Percentiles rank a stretch among this genome's conserved stretches.
These are phyloP conservation scores for Wallacemonas collosoma DNA, from an alignment of 208 protist species.

Conservation along the genomic window DNA sequence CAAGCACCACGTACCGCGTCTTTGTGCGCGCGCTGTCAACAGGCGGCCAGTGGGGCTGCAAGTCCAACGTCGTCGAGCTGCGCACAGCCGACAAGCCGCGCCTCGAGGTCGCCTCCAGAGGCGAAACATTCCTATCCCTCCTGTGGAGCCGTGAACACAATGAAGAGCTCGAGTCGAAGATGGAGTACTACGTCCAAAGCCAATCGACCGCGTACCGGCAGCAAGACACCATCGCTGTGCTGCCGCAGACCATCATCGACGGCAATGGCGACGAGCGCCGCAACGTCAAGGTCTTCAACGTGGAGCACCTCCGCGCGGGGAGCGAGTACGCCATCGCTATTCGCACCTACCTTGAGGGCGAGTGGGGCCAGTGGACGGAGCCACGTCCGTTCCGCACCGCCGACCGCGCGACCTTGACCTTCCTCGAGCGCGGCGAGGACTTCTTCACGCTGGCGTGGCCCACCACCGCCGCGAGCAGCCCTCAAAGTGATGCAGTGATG, in stretches of 20 bases:
- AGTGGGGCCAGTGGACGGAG: constrained; percentile 91
- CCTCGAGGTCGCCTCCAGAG: constrained; percentile 48
- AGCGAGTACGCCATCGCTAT: constrained; percentile 69
- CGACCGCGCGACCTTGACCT: constrained; percentile 40
- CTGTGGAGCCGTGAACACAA: constrained; percentile 55
- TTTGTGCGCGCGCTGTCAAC: constrained; percentile 68
- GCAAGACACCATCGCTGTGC: constrained; percentile 28
- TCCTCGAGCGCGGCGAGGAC: constrained; percentile 88
- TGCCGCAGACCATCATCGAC: constrained; percentile 22
- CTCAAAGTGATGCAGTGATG: background rate
- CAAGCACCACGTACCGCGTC: constrained; percentile 72
- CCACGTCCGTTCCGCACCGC: constrained; percentile 55
- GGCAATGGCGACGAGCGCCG: constrained; percentile 13
- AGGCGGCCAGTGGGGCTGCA: constrained; percentile 72
- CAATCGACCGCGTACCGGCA: constrained; percentile 53
- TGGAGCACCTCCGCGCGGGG: constrained; percentile 67
- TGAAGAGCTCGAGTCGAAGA: constrained; percentile 60
- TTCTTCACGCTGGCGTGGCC: constrained; percentile 81
- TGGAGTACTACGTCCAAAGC: constrained; percentile 73
- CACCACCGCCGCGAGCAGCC: constrained; percentile 9
- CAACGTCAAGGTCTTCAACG: constrained; percentile 47
- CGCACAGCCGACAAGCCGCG: constrained; percentile 61
- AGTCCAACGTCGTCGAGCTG: constrained; percentile 60
- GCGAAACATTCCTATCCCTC: constrained; percentile 86
- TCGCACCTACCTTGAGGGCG: constrained; percentile 68